Conservation (phyloP, 2,329 filamentous ascomycete species). For the Calonectria leucothoes region DNA sequence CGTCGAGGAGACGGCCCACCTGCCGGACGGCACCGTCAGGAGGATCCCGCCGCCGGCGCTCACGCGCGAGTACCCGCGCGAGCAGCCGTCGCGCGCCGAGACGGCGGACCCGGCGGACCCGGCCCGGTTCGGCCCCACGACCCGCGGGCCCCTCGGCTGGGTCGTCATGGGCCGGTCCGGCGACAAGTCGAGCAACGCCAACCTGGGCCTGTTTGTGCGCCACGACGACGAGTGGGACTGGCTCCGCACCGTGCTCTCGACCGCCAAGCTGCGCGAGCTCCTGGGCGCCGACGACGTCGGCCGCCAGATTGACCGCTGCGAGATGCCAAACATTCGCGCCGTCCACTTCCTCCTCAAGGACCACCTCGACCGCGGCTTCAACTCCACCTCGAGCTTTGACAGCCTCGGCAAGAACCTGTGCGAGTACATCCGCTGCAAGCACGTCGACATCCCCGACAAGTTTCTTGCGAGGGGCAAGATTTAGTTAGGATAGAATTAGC, state of each 20-base stretch:
- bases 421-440: slow-evolving; percentile 56
- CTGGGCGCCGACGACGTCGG: slow-evolving; percentile 49
- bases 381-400: slow-evolving; percentile 46
- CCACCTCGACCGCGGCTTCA: slow-evolving; percentile 56
- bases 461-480: slow-evolving; percentile 53
- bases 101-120: slow-evolving; percentile 29
- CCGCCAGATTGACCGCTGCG: slow-evolving; percentile 55
- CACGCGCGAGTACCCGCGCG: slow-evolving; percentile 19
- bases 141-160: slow-evolving; percentile 41
- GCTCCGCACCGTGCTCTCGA: slow-evolving; percentile 55
- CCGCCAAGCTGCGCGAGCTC: slow-evolving; percentile 48
- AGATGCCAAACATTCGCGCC: slow-evolving; percentile 49
- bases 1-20: slow-evolving; percentile 27
- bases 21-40: slow-evolving; percentile 25
- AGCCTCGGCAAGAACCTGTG: slow-evolving; percentile 56
- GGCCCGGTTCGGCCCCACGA: slow-evolving; percentile 33
- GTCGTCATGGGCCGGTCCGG: slow-evolving; percentile 44
- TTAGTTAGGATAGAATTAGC: slow-evolving; percentile 31
- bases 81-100: slow-evolving; percentile 35
- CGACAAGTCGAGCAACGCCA: slow-evolving; percentile 56
- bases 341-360: slow-evolving; percentile 58
- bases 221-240: slow-evolving; percentile 57
- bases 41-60: slow-evolving; percentile 25
- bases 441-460: slow-evolving; percentile 54
- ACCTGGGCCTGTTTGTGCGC: slow-evolving; percentile 57